Evolutionary conservation across 2,329 filamentous ascomycete genomes (phyloP).

Genomic region (Cladosporium sp.): DNA sequence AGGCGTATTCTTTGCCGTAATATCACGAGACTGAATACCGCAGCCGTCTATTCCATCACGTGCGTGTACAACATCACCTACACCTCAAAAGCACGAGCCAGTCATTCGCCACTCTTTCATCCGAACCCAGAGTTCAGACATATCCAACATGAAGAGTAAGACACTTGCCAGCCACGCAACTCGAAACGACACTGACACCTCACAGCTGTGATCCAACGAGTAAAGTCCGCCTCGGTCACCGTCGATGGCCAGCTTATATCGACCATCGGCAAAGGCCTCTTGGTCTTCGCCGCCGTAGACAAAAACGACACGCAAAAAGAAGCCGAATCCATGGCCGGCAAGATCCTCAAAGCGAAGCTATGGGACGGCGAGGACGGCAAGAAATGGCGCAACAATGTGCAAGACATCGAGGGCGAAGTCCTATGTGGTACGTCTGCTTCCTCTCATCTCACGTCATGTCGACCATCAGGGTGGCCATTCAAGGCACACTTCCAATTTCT

Average conservation of each 20-base stretch:
- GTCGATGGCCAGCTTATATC: conserved; percentile 89
- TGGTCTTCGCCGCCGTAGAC: conserved; percentile 87
- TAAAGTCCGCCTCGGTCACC: conserved; percentile 90
- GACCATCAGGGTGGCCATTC: conserved; percentile 8
- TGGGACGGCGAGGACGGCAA: conserved; percentile 79
- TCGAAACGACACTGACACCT: not conserved
- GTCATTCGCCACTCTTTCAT: not conserved
- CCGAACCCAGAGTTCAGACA: not conserved
- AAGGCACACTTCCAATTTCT: not conserved
- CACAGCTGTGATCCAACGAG: conserved; percentile 83
- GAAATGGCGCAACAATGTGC: conserved; percentile 87
- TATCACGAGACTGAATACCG: no score
- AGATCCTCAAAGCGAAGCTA: conserved; percentile 82
- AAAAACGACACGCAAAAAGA: conserved; percentile 89
- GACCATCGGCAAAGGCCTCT: conserved; percentile 80
- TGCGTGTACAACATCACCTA: no score
- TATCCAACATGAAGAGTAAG: conserved; percentile 38
- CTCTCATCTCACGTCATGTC: not conserved
- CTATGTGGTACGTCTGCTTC: conserved; percentile 71
- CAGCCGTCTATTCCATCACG: no score
- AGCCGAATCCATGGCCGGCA: conserved; percentile 73
- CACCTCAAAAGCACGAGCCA: not conserved
- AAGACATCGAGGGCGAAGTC: conserved; percentile 84
- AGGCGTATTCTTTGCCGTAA: no score
- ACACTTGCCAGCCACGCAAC: not conserved